Conservation (phyloP, 2,329 filamentous ascomycete genomes). For the Cladosporium sp. region DNA sequence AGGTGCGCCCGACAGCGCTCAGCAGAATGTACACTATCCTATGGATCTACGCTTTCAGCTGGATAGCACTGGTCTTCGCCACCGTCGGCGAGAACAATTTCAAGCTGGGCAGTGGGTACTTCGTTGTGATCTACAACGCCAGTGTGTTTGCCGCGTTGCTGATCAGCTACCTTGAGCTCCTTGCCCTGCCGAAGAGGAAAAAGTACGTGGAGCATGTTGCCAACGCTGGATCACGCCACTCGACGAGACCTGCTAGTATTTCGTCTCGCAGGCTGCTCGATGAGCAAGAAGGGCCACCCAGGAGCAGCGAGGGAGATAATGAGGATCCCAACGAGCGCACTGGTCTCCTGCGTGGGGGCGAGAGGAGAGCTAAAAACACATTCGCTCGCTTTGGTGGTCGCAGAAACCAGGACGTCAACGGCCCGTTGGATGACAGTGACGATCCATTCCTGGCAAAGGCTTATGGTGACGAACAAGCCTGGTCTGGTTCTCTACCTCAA, state of each 20-base stretch:
- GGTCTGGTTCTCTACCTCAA: slow-evolving; percentile 72
- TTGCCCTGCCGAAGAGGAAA: slow-evolving; percentile 66
- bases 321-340: slow-evolving; percentile 52
- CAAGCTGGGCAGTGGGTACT: slow-evolving; percentile 71
- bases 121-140: slow-evolving; percentile 74
- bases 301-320: slow-evolving; percentile 28
- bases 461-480: slow-evolving; percentile 73
- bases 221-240: slow-evolving; percentile 14
- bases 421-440: slow-evolving; percentile 23
- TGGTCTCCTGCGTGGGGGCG: slow-evolving; percentile 47
- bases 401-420: slow-evolving; percentile 36
- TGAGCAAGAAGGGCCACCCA: slow-evolving; percentile 10
- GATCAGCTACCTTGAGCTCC: slow-evolving; percentile 75
- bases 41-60: slow-evolving; percentile 77
- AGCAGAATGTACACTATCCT: slow-evolving; percentile 75
- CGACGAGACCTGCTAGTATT: slow-evolving; percentile 25
- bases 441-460: slow-evolving; percentile 31
- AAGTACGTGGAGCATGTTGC: slow-evolving; percentile 60
- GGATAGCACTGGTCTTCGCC: slow-evolving; percentile 65
- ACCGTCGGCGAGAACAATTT: slow-evolving; percentile 74
- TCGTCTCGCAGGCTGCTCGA: slow-evolving; percentile 25
- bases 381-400: slow-evolving; percentile 51
- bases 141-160: slow-evolving; percentile 69
- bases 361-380: slow-evolving; percentile 37
- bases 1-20: slow-evolving; percentile 77